Base-by-base conservation (phyloP, 164 flowering plant species). In the Chimonanthus praecox region DNA sequence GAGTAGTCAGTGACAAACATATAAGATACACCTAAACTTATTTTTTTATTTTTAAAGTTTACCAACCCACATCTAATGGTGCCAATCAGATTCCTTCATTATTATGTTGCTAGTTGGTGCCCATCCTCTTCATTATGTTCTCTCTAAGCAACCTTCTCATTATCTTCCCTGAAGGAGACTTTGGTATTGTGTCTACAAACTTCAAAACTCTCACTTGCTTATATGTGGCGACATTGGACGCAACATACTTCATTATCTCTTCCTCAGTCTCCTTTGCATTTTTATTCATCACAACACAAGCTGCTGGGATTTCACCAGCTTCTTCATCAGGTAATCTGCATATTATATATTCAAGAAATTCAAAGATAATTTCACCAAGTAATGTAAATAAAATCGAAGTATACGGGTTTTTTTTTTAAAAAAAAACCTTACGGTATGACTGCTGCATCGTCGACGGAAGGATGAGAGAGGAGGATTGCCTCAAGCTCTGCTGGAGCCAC, bases 401-500 rank as follows among this genome's bases (percentile, higher is more conserved):
- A 33, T 33, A 33, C 33, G 33, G 33, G 33, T 33, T 33, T 33
- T 33, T 33, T 33, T 33, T 33, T 33, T 4, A 21, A 18, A 47
- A 49, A 49, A 3, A 66, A 0, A 5, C 69, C 90, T 85, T 79
- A 94, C 99, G 97, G 87, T 6, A 96, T 81, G 6, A 96, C 97
- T 2, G 98, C 99, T 20, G 91, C 97, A 70, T 96, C 99, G 74
- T 88, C 89, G 54, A 96, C 86, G 0, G 97, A 96, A 49, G 95
- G 94, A 77, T 96, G 97, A 44, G 88, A 68, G 2, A 94, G 87
- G 15, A 96, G 97, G 71, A 87, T 85, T 1, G 92, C 97, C 75
- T 96, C 99, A 64, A 96, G 65, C 81, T 96, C 98, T n/a, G 99
- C 99, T 0, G 99, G 99, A 80, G 99, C 97, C 10, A 96, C 98